Percentiles rank a stretch among this genome's conserved stretches.
Conservation (phyloP, 2,329 filamentous ascomycete genomes). For the Helotiales sp. region DNA sequence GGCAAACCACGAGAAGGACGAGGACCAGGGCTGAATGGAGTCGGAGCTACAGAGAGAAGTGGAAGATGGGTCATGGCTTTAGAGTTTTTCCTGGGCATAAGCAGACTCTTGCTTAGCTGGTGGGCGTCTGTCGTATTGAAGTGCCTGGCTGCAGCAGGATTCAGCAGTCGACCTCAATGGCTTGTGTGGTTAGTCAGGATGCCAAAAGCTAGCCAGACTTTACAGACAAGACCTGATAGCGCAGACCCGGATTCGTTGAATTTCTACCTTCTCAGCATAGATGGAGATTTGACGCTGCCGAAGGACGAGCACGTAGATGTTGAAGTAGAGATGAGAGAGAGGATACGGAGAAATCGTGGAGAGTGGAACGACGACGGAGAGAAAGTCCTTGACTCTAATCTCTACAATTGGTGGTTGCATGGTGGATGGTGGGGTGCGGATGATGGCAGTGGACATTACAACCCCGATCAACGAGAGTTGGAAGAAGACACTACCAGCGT, state of each 20-base stretch:
- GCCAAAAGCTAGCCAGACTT: conserved; percentile 25
- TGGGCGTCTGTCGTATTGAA: conserved; percentile 30
- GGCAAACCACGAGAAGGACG: conserved; percentile 42
- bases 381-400: conserved; percentile 65
- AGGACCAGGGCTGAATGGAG: conserved; percentile 54
- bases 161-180: conserved; percentile 65
- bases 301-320: conserved; percentile 71
- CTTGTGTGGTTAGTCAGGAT: conserved; percentile 43
- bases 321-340: conserved; percentile 72
- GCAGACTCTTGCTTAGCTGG: conserved; percentile 57
- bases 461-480: conserved; percentile 52
- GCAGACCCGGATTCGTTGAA: conserved; percentile 40
- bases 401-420: conserved; percentile 83
- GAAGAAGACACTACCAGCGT: conserved; percentile 79
- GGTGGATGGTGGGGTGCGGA: conserved; percentile 84
- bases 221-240: conserved; percentile 15
- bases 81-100: conserved; percentile 76
- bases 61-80: conserved; percentile 75
- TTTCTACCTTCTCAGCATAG: conserved; percentile 54
- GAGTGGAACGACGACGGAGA: conserved; percentile 53
- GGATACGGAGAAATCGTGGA: conserved; percentile 46
- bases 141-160: conserved; percentile 57
- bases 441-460: conserved; percentile 80
- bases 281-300: conserved; percentile 56
- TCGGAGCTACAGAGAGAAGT: conserved; percentile 77